Evolutionary conservation across 768 basidiomycete species (phyloP).

Genomic region (Mrakia frigida): DNA sequence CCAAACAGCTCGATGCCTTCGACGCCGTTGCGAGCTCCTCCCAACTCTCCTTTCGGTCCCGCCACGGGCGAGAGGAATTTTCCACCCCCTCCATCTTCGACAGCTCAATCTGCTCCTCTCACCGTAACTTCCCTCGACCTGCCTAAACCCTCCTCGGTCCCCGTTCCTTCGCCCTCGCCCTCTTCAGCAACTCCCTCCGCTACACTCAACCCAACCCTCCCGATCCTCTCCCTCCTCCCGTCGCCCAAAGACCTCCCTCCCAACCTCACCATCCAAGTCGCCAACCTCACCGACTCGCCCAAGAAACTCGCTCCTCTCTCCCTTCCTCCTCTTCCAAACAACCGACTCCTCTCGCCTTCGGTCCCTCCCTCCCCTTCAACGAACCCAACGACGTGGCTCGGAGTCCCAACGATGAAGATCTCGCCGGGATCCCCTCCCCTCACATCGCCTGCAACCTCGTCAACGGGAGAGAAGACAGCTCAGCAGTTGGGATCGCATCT

Average conservation of each 20-base stretch:
- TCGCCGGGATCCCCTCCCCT: neutral
- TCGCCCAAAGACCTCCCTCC: neutral
- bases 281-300: neutral
- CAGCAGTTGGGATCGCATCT: neutral
- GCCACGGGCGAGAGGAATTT: neutral
- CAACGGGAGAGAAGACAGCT: neutral
- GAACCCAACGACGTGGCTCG: neutral
- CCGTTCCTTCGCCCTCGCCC: constrained; percentile 2
- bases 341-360: neutral
- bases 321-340: neutral
- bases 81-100: neutral
- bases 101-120: neutral
- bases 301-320: neutral
- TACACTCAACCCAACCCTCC: neutral
- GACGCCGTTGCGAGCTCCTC: constrained; percentile 6
- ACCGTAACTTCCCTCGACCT: neutral
- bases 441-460: neutral
- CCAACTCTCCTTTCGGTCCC: constrained; percentile 10
- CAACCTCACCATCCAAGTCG: neutral
- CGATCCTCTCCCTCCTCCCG: no score
- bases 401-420: neutral
- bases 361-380: neutral
- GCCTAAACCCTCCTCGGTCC: neutral
- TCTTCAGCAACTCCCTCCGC: neutral
- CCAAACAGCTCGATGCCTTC: neutral